Evolutionary conservation across 345 rosid genomes (phyloP).

Genomic region (Eucalyptus pauciflora): DNA sequence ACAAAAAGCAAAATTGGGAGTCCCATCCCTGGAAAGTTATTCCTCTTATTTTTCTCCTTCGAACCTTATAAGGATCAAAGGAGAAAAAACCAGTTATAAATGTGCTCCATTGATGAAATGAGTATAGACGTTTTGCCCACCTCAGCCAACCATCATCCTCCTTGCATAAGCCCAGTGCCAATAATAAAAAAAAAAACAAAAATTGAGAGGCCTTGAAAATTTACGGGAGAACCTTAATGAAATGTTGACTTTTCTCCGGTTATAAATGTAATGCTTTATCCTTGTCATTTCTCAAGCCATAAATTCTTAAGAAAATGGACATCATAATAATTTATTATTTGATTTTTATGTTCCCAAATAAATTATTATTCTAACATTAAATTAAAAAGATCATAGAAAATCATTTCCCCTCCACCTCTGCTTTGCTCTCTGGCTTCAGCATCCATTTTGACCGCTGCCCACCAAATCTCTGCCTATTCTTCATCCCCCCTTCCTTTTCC

Average conservation of each 20-base stretch:
- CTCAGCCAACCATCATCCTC: background rate
- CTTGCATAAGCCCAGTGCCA: background rate
- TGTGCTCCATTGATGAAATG: background rate
- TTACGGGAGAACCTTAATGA: background rate
- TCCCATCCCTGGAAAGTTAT: too few species aligned
- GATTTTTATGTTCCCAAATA: fast-evolving
- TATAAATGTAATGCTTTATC: background rate
- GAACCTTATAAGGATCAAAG: too few species aligned
- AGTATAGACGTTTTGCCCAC: background rate
- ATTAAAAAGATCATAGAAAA: too few species aligned
- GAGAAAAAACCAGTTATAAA: too few species aligned
- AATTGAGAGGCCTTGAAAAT: background rate
- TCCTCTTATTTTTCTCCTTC: too few species aligned
- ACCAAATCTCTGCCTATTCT: background rate
- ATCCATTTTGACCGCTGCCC: background rate
- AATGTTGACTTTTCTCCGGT: background rate
- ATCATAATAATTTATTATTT: too few species aligned
- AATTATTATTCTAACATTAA: too few species aligned
- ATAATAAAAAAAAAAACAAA: background rate
- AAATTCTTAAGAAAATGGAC: fast-evolving
- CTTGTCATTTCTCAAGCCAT: background rate
- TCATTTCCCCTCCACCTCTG: too few species aligned
- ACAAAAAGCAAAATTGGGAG: too few species aligned
- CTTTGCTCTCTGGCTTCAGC: background rate
- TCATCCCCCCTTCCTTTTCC: background rate